These are phyloP conservation scores for Saprolegnia diclina DNA, from an alignment of 352 stramenopile genomes.

Conservation along the genomic window DNA sequence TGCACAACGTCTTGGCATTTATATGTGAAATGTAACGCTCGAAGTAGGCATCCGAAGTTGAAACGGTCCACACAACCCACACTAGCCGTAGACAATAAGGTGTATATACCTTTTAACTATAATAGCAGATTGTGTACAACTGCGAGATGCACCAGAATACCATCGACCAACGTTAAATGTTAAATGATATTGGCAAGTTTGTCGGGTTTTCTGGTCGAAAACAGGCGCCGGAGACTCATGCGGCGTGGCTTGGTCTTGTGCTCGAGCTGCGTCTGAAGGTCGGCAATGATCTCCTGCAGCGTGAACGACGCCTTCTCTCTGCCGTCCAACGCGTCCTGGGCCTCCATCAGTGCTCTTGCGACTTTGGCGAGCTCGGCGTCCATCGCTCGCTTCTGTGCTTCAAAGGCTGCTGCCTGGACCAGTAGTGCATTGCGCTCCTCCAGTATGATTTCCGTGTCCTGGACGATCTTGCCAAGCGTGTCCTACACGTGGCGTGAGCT, in stretches of 20 bases:
- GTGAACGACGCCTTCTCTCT: background rate
- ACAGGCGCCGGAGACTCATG: background rate
- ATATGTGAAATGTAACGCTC: background rate
- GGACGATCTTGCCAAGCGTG: slow-evolving; percentile 3
- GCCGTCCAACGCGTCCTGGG: background rate
- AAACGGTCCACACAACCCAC: background rate
- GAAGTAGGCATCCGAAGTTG: background rate
- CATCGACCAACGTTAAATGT: too few species aligned
- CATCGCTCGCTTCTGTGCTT: background rate
- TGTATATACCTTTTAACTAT: too few species aligned
- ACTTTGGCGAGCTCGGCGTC: background rate
- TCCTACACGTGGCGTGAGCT: background rate
- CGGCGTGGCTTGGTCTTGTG: background rate
- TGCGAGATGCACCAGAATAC: too few species aligned
- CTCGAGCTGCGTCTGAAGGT: slow-evolving; percentile 4
- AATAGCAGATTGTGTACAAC: too few species aligned
- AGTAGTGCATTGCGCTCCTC: slow-evolving; percentile 3
- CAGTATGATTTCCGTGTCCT: slow-evolving; percentile 6
- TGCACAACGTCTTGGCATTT: background rate
- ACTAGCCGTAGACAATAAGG: too few species aligned
- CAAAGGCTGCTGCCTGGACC: background rate
- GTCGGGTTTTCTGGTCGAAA: background rate
- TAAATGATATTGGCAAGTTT: too few species aligned
- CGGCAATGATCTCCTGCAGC: slow-evolving; percentile 15
- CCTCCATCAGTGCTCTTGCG: background rate